Base-by-base conservation (phyloP, 805 yeast species). In the Blastobotrys chiropterorum region DNA sequence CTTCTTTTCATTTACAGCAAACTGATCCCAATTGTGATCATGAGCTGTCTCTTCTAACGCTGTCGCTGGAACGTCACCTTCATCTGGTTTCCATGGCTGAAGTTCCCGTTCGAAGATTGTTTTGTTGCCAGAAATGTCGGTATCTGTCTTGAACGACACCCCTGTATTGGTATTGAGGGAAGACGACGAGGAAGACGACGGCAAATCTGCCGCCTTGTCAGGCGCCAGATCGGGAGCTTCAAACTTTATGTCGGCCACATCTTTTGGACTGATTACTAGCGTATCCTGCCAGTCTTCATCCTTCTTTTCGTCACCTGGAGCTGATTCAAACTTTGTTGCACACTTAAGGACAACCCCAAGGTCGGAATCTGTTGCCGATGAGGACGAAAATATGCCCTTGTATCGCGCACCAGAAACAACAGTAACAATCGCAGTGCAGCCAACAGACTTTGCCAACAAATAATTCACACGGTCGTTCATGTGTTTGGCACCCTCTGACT, bases 11-110 rank as follows among this genome's bases (percentile, higher is more conserved):
- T 94, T 94, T n/a, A 81, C 92, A 50, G 86, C 85, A 69, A 94
- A 94, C 72, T 94, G 99, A 70, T 94, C 97, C 98, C 98, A 94
- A 26, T 26, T 26, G 34, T 26, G 34, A 11, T 26, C 34, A 11
- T 26, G 34, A 7, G 65, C 63, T 14, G 68, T 70, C 13, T 72
- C 75, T 48, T 74, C 77, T 22, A 75, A 60, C 8, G 67, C 61
- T 50, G 60, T 63, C 42, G 55, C 57, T 16, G 56, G 49, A 15
- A 56, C 52, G 19, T 50, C 60, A n/a, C 63, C 64, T 16, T 64
- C 79, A 49, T 85, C 95, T 3, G 96, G 95, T 17, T 79, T 79
- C 99, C 99, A 92, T 61, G 74, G 77, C 68, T 86, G 81, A 50
- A 94, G 77, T 61, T 84, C 90, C 54, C 96, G 79, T 67, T 86